These are phyloP conservation scores for Pyrenochaeta sp. DNA, from an alignment of 2,329 filamentous ascomycete species.

Conservation along the genomic window DNA sequence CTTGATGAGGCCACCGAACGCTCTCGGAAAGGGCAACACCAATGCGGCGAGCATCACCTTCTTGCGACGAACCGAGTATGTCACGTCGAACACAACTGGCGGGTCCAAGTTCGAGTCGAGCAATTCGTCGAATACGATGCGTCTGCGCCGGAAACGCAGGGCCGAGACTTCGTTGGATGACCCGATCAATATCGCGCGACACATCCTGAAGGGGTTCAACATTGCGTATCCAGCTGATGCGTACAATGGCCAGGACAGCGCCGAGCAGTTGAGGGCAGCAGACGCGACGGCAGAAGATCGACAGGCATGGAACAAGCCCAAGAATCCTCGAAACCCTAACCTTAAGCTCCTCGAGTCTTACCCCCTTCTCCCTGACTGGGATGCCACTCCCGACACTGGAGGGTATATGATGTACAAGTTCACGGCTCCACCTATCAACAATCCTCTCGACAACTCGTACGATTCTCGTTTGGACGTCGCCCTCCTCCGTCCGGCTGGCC, in stretches of 20 bases:
- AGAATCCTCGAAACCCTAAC: constrained; percentile 65
- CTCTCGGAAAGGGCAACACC: constrained; percentile 82
- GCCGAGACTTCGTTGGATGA: constrained; percentile 60
- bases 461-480: constrained; percentile 67
- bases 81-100: constrained; percentile 63
- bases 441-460: constrained; percentile 55
- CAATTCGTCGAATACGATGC: constrained; percentile 56
- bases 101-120: constrained; percentile 59
- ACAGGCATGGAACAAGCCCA: constrained; percentile 66
- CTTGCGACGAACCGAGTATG: constrained; percentile 95
- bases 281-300: constrained; percentile 61
- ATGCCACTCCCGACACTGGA: constrained; percentile 65
- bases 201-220: constrained; percentile 70
- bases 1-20: constrained; percentile 82
- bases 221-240: constrained; percentile 69
- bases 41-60: constrained; percentile 85
- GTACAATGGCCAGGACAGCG: constrained; percentile 71
- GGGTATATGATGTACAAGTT: constrained; percentile 69
- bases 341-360: constrained; percentile 67
- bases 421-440: constrained; percentile 63
- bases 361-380: constrained; percentile 67
- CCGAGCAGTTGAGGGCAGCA: constrained; percentile 61
- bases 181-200: constrained; percentile 66
- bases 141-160: constrained; percentile 47
- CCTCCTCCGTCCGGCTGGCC: constrained; percentile 62